Conservation (phyloP, 345 rosid genomes). For the Acer saccharum region DNA sequence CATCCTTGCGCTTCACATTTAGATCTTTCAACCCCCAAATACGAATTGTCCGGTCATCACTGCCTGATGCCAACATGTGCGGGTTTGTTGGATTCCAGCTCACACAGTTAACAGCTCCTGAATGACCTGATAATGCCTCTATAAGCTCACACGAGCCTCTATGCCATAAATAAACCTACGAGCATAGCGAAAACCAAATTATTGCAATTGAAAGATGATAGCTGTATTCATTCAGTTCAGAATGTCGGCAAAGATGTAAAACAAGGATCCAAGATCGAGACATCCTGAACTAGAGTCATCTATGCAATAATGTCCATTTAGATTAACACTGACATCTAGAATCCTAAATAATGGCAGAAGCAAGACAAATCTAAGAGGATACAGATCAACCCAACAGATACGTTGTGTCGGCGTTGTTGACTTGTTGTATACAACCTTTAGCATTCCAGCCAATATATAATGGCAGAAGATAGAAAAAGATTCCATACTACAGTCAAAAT, state of each 20-base stretch:
- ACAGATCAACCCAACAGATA: conserved; percentile 2
- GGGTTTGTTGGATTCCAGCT: conserved; percentile 76
- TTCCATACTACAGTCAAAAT: neutral
- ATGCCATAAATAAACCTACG: conserved; percentile 73
- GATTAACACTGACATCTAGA: neutral
- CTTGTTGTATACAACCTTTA: neutral
- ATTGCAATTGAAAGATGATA: neutral
- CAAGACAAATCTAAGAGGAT: conserved; percentile 2
- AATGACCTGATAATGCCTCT: conserved; percentile 59
- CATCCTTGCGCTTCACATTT: conserved; percentile 28
- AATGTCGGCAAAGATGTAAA: neutral
- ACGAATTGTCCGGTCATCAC: conserved; percentile 67
- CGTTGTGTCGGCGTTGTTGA: too few relatives aligned
- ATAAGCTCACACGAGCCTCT: conserved; percentile 50
- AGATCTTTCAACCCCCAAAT: conserved; percentile 58
- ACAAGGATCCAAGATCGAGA: neutral
- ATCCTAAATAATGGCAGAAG: neutral
- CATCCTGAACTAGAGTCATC: too few relatives aligned
- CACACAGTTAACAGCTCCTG: conserved; percentile 71
- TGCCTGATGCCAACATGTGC: conserved; percentile 75
- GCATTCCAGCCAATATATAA: conserved; percentile 3
- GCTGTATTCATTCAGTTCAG: neutral
- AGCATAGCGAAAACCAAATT: neutral
- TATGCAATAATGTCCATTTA: too few relatives aligned
- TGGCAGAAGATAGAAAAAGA: neutral